Evolutionary conservation across 192 early-diverging fungal species (phyloP).

Genomic region (Endogone sp.): DNA sequence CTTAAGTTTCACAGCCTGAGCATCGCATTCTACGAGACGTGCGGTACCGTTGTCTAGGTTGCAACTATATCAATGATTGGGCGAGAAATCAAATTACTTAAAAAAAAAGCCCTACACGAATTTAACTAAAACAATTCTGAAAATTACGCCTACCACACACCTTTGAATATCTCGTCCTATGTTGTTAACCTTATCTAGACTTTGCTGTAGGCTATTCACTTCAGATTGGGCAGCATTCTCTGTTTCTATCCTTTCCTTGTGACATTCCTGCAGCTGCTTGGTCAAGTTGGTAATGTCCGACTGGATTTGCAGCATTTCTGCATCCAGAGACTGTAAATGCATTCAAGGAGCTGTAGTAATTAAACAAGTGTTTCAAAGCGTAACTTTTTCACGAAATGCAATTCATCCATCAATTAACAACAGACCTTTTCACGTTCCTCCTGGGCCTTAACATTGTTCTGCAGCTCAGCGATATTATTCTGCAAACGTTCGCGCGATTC

Average conservation of each 20-base stretch:
- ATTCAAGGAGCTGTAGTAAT: no score
- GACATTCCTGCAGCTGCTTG: slow-evolving; percentile 4
- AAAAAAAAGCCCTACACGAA: neutral
- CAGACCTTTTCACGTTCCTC: neutral
- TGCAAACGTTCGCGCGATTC: neutral
- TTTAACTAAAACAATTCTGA: neutral
- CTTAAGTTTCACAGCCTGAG: neutral
- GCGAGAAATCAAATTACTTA: neutral
- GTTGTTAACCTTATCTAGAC: slow-evolving; percentile 22
- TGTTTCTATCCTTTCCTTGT: slow-evolving; percentile 6
- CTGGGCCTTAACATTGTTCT: neutral
- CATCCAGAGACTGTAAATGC: neutral
- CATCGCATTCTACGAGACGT: neutral
- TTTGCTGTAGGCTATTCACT: slow-evolving; percentile 26
- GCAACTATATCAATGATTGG: neutral
- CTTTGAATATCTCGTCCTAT: neutral
- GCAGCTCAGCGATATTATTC: neutral
- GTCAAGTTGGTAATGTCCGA: neutral
- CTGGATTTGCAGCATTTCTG: neutral
- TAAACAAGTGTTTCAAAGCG: no score
- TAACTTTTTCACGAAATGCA: no score
- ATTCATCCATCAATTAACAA: neutral
- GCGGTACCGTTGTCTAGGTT: neutral
- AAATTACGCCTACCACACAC: neutral
- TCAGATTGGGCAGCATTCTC: slow-evolving; percentile 18